Percentiles rank a stretch among this genome's conserved stretches.
Conservation (phyloP, 2,329 filamentous ascomycete genomes). For the Hysterium pulicare region DNA sequence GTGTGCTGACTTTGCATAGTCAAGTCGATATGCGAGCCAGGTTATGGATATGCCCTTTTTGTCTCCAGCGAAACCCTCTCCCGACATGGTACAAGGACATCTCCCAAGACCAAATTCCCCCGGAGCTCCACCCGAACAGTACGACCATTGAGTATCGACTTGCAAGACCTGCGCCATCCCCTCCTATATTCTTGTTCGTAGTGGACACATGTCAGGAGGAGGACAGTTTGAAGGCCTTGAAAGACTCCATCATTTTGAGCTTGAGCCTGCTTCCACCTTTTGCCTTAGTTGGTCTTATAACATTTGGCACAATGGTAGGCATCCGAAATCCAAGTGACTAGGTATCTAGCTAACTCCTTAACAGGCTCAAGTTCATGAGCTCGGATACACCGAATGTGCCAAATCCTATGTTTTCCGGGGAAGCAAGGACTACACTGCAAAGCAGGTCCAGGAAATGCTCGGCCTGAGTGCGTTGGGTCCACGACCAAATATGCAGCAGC, state of each 20-base stretch:
- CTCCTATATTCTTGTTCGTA: conserved; percentile 82
- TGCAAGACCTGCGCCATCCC: conserved; percentile 75
- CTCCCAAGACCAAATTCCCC: conserved; percentile 75
- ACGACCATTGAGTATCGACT: conserved; percentile 89
- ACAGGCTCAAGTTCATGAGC: conserved; percentile 91
- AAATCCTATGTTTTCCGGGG: conserved; percentile 98
- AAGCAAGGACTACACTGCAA: conserved; percentile 95
- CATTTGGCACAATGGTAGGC: conserved; percentile 85
- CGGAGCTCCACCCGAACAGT: conserved; percentile 75
- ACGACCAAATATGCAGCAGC: conserved; percentile 64
- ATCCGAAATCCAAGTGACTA: conserved; percentile 2
- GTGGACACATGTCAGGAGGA: conserved; percentile 88
- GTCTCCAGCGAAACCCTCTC: conserved; percentile 76
- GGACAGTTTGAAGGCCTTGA: conserved; percentile 76
- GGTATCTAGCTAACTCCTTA: conserved; percentile 14
- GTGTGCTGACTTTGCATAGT: conserved; percentile 43
- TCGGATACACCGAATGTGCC: conserved; percentile 95
- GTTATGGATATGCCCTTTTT: conserved; percentile 88
- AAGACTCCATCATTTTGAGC: conserved; percentile 84
- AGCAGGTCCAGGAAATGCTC: conserved; percentile 99
- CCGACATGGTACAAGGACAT: conserved; percentile 90
- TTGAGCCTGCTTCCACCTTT: conserved; percentile 77
- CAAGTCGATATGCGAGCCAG: conserved; percentile 80
- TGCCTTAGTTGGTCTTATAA: conserved; percentile 77
- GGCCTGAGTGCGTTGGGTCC: conserved; percentile 71